These are phyloP conservation scores for Chenopodium berlandieri DNA, from an alignment of 148 eudicot species.

Conservation along the genomic window DNA sequence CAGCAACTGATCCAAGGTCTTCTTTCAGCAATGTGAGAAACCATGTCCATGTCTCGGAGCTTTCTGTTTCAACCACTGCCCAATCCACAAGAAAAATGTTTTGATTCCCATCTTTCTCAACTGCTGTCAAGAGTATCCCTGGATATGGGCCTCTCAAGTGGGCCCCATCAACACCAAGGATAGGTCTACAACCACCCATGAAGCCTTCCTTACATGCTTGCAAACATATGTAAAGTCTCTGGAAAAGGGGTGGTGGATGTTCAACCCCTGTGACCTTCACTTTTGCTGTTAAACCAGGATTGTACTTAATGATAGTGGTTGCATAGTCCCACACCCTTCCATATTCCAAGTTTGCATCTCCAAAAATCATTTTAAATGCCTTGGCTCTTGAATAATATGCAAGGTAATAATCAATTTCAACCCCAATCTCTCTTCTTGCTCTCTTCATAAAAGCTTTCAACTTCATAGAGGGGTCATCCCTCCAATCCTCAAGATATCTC, in stretches of 20 bases:
- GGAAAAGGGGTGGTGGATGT: neutral
- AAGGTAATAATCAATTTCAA: neutral
- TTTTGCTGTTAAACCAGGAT: neutral
- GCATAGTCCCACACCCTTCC: neutral
- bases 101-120: neutral
- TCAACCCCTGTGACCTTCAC: neutral
- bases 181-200: neutral
- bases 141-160: neutral
- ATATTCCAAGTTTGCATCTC: neutral
- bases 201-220: neutral
- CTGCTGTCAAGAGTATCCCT: neutral
- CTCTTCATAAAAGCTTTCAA: neutral
- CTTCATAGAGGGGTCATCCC: neutral
- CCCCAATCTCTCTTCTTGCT: neutral
- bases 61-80: too few species aligned
- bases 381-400: neutral
- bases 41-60: too few species aligned
- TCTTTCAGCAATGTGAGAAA: too few species aligned
- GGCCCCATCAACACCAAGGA: neutral
- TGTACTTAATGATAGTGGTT: neutral
- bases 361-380: neutral
- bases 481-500: constrained; percentile 4
- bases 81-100: too few species aligned
- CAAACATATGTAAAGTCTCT: neutral
- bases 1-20: too few species aligned